Evolutionary conservation across 495 filamentous ascomycete species (phyloP), one percentile per base, ranked within the genome.

Genomic region (Aspergillus sclerotioniger): DNA sequence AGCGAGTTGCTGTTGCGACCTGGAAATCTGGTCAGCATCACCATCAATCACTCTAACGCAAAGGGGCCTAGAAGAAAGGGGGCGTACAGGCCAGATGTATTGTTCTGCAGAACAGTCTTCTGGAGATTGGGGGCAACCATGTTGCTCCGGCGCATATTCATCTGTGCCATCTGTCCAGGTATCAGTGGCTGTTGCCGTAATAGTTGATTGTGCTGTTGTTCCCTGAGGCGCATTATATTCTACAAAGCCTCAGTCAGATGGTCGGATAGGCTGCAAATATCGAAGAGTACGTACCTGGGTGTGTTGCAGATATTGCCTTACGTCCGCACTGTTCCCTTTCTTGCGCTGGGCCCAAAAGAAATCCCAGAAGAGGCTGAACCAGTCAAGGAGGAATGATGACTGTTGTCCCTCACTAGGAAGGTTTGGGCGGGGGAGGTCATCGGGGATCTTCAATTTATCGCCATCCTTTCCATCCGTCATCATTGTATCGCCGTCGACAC

Each of bases 311-410:
- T 93, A 92, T 71, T 87, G 83, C 53, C 77, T 77, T 31, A 88
- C 84, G 53, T 78, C 77, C 41, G 76, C 70, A 55, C 65, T 77
- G 61, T 72, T 79, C n/a, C 76, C 77, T 67, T 84, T 82, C 60
- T 82, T 83, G 57, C 88, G 85, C 65, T 89, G 86, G 48, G 90
- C 90, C 65, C 82, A 83, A 65, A 87, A 95, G 66, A 98, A 90
- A 61, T 98, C 94, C 92, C 90, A 98, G 71, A 98, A 98, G 33
- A 96, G 78, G 67, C 85, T 89, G 73, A 95, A 98, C 94, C 94
- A 98, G 58, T 97, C 93, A 48, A 89, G 84, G 12, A 98, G 78
- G 64, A 98, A 96, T 25, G 88, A 90, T 15, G 84, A 87, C 16
- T 90, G 85, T 9, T 80, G 75, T 21, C 74, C 78, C 62, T 85